phyloP scores from a whole-genome alignment of 108 stramenopile species.

The Cyclostephanos tholiformis region DNA sequence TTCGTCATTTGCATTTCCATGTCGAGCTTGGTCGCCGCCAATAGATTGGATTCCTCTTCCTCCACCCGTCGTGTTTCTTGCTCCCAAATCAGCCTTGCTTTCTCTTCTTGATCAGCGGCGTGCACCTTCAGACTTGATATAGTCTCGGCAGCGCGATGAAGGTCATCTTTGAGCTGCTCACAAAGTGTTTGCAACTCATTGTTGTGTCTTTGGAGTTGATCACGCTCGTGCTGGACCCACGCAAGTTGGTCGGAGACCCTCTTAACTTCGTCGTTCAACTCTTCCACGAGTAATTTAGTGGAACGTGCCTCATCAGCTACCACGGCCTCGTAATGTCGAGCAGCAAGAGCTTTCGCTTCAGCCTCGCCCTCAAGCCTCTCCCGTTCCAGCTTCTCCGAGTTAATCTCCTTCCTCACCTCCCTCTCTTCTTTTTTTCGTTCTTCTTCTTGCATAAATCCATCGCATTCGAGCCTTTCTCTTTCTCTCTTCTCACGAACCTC shows the following conservation, averaged over 20 bases:
- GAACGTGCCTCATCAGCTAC: constrained; percentile 4
- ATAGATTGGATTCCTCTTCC: constrained; percentile 39
- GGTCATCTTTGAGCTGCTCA: constrained; percentile 40
- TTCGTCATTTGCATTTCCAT: constrained; percentile 48
- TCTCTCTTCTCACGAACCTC: constrained; percentile 19
- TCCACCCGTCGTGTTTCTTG: constrained; percentile 33
- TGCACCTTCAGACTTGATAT: constrained; percentile 34
- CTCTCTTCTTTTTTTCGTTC: constrained; percentile 52
- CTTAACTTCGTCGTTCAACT: constrained; percentile 16
- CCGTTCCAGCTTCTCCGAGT: neutral
- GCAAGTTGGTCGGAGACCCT: constrained; percentile 19
- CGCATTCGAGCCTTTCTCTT: too few species aligned
- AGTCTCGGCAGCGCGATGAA: constrained; percentile 51
- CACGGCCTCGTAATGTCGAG: neutral
- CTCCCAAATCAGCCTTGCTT: constrained; percentile 27
- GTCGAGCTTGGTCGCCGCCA: constrained; percentile 32
- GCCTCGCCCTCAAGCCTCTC: constrained; percentile 10
- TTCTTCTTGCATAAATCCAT: too few species aligned
- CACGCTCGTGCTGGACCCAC: constrained; percentile 19
- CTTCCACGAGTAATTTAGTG: constrained; percentile 2
- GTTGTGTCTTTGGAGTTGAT: constrained; percentile 31
- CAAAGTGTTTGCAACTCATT: constrained; percentile 26
- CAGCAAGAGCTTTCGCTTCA: constrained; percentile 1
- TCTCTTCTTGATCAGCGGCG: constrained; percentile 42
- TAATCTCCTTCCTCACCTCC: neutral